Percentiles rank a stretch among this genome's conserved stretches.
phyloP scores from a whole-genome alignment of 2,329 filamentous ascomycete genomes.

The Colletotrichum siamense region DNA sequence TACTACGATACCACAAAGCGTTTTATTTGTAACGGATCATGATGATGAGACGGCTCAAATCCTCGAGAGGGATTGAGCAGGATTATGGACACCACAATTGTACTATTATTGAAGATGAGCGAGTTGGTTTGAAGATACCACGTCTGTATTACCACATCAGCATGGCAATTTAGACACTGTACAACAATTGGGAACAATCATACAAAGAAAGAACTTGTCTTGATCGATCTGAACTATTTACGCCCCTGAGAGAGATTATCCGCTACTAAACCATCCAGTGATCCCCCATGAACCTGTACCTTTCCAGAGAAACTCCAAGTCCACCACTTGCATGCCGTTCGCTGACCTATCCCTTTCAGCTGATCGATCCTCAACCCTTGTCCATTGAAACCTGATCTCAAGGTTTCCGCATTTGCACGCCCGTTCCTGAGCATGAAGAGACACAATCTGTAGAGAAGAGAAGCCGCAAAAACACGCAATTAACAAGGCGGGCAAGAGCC shows the following conservation, averaged over 20 bases:
- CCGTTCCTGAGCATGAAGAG: background rate
- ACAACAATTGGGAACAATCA: background rate
- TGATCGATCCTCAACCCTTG: background rate
- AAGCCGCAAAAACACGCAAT: background rate
- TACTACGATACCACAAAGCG: background rate
- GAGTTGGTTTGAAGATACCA: conserved; percentile 10
- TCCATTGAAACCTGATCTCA: background rate
- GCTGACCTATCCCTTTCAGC: background rate
- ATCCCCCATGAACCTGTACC: background rate
- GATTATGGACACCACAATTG: background rate
- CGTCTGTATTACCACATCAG: background rate
- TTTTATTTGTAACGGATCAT: background rate
- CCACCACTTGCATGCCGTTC: background rate
- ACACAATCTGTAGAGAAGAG: background rate
- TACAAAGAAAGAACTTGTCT: background rate
- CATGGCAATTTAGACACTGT: background rate
- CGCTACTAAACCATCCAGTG: background rate
- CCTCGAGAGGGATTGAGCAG: background rate
- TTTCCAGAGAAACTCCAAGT: background rate
- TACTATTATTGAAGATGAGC: conserved; percentile 1
- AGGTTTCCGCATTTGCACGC: background rate
- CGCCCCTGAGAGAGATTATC: background rate
- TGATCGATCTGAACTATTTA: background rate
- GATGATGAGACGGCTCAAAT: background rate
- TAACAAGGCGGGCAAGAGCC: background rate